These are phyloP conservation scores for Alternaria panax DNA, from an alignment of 2,329 filamentous ascomycete genomes.

Conservation along the genomic window DNA sequence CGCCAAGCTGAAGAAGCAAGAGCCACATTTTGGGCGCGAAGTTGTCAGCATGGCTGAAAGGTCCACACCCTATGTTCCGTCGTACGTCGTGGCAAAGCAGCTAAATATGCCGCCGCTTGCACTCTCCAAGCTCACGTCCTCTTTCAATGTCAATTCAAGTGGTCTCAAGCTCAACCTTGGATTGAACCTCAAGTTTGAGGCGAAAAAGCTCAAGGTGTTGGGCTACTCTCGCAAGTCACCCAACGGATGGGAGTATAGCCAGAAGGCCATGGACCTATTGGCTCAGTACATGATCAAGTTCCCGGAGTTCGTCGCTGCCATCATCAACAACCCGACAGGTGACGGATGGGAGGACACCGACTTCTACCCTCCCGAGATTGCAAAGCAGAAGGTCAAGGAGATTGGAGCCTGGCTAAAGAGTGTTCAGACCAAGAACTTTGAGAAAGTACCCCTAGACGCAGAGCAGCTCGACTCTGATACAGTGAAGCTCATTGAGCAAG, in stretches of 20 bases:
- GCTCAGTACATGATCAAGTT: constrained; percentile 91
- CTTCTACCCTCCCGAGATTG: constrained; percentile 78
- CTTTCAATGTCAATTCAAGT: constrained; percentile 84
- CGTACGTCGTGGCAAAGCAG: constrained; percentile 84
- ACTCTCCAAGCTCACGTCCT: constrained; percentile 94
- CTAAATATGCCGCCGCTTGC: constrained; percentile 84
- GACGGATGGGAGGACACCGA: constrained; percentile 85
- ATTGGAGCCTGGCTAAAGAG: constrained; percentile 93
- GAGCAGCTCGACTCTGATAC: constrained; percentile 93
- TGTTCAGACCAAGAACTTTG: constrained; percentile 88
- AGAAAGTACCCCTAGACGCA: constrained; percentile 93
- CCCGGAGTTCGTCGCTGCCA: constrained; percentile 91
- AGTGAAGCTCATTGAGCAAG: constrained; percentile 79
- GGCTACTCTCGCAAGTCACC: constrained; percentile 89
- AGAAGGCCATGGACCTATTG: constrained; percentile 80
- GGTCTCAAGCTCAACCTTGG: constrained; percentile 88
- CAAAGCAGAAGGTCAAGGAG: constrained; percentile 85
- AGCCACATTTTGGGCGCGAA: constrained; percentile 79
- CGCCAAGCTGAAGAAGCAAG: constrained; percentile 73
- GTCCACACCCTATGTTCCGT: constrained; percentile 79
- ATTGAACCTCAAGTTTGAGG: constrained; percentile 96
- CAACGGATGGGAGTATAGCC: constrained; percentile 95
- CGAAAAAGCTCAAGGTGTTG: constrained; percentile 91
- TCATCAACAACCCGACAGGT: constrained; percentile 83
- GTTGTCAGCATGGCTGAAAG: constrained; percentile 76